Evolutionary conservation across 306 rosid genomes (phyloP), one percentile per base, ranked within the genome.

Genomic region (Corylus americana): DNA sequence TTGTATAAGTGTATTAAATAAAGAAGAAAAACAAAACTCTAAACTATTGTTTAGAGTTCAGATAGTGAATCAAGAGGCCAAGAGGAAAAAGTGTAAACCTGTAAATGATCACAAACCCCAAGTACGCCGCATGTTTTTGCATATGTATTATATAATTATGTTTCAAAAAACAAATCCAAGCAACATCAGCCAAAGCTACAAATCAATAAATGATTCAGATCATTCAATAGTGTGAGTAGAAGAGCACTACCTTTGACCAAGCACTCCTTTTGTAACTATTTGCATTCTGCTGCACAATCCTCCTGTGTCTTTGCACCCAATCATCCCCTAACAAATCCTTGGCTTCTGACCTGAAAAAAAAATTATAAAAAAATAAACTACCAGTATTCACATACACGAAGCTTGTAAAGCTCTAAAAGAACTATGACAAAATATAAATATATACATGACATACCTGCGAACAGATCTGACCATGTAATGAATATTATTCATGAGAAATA

Each of bases 291-390:
- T 93, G 99, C 82, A 95, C 99, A 76, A 89, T 86, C 75, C 98
- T 89, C 73, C 99, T 86, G 81, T 95, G 98, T 57, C 92, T 85
- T 77, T 91, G 98, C 80, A 95, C 99, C 99, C 99, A 95, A 77
- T 95, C 99, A 83, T 95, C 99, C 53, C 99, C 99, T 39, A 95
- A 91, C 84, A 93, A 88, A 89, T 95, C 99, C 89, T 95, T 95
- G 82, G 99, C 99, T 86, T 95, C 99, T 77, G 99, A 93, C 83
- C 99, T 95, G 74, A 86, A 84, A 76, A 70, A 73, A 50, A 77
- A 31, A 76, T 14, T 71, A 67, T 74, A 59, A 22, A 55, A 74
- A 48, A 74, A 57, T 71, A 57, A 51, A 68, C 16, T 29, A 18
- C 49, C 55, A 80, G 73, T 47, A 66, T 51, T 59, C 20, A 50